A percentile compares a stretch with the other conserved stretches of the same genome.
These are phyloP conservation scores for Symbiodinium natans DNA, from an alignment of 73 alveolate genomes.

Conservation along the genomic window DNA sequence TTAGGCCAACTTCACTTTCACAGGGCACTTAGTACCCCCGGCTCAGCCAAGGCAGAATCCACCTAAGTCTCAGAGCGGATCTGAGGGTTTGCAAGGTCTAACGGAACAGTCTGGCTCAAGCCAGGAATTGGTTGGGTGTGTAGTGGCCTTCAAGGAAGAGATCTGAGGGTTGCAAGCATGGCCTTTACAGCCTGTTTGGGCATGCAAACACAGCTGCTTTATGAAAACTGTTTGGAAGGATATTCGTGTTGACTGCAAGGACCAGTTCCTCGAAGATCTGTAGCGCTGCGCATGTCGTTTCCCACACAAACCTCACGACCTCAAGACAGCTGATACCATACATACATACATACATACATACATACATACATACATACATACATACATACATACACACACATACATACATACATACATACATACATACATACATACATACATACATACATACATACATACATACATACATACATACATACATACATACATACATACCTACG, in stretches of 20 bases:
- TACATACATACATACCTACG: too few species aligned
- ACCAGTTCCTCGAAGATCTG: too few species aligned
- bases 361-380: too few species aligned
- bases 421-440: too few species aligned
- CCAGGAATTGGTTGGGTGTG: not conserved
- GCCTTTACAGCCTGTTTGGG: not conserved
- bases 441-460: too few species aligned
- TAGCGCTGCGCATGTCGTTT: too few species aligned
- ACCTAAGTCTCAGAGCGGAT: not conserved
- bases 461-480: too few species aligned
- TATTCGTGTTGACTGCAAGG: not conserved
- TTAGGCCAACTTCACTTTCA: slow-evolving; percentile 62
- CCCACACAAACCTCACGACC: too few species aligned
- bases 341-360: too few species aligned
- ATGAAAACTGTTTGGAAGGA: not conserved
- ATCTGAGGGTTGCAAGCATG: not conserved
- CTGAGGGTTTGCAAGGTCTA: not conserved
- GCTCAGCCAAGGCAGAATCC: slow-evolving; percentile 93
- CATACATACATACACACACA: too few species aligned
- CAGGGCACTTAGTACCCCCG: slow-evolving; percentile 85
- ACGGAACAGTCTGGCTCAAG: not conserved
- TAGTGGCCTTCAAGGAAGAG: not conserved
- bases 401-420: too few species aligned
- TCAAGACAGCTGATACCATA: too few species aligned
- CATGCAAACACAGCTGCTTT: not conserved